These are phyloP conservation scores for Dorcoceras hygrometricum DNA, from an alignment of 257 asterid species.

Conservation along the genomic window DNA sequence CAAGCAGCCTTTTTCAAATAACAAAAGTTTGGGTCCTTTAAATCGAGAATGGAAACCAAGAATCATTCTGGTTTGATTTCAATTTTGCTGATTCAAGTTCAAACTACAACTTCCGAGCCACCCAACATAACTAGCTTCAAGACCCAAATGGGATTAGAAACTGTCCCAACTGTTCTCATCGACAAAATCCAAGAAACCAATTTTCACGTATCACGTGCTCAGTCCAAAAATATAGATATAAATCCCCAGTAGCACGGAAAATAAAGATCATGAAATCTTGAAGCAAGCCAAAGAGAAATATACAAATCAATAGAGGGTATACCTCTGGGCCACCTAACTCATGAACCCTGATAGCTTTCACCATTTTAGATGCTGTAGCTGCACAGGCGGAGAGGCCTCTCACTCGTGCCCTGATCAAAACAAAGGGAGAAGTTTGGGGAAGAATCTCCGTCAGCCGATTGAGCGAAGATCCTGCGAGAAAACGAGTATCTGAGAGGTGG, in stretches of 20 bases:
- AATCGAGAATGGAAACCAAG: neutral
- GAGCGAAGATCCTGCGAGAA: conserved; percentile 15
- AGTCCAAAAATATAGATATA: too few relatives aligned
- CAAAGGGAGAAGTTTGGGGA: conserved; percentile 15
- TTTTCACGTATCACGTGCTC: too few relatives aligned
- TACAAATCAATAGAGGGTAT: neutral
- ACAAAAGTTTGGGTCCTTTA: neutral
- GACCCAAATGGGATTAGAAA: neutral
- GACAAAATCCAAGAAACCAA: too few relatives aligned
- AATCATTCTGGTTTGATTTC: neutral
- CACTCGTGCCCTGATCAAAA: conserved; percentile 17
- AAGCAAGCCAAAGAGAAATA: neutral
- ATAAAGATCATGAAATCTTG: too few relatives aligned
- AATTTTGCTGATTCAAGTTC: conserved; percentile 4
- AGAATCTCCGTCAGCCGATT: conserved; percentile 16
- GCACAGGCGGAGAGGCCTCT: conserved; percentile 31
- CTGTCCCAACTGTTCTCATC: too few relatives aligned
- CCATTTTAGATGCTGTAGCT: conserved; percentile 42
- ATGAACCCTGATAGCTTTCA: conserved; percentile 72
- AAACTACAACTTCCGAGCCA: neutral
- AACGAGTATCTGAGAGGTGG: conserved; percentile 20
- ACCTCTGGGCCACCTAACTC: conserved; percentile 27
- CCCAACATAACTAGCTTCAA: conserved; percentile 2
- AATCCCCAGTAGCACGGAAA: neutral
- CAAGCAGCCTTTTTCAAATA: conserved; percentile 4